A percentile compares a stretch with the other conserved stretches of the same genome.
These are phyloP conservation scores for Hirschfeldia incana DNA, from an alignment of 345 rosid species.

Conservation along the genomic window DNA sequence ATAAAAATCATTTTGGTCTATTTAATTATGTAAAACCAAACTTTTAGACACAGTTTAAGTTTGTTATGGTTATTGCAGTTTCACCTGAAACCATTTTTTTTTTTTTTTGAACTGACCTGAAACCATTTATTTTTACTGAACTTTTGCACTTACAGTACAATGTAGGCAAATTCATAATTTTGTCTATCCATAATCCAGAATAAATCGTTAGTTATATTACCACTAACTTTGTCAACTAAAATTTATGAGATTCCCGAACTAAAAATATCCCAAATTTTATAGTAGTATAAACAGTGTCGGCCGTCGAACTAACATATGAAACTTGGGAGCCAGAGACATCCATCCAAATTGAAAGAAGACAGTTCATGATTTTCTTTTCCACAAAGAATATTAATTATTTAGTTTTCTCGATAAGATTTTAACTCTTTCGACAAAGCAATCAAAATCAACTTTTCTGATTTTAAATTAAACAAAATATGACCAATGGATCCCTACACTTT, in stretches of 20 bases:
- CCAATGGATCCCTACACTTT: constrained; percentile 43
- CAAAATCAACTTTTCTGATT: constrained; percentile 33
- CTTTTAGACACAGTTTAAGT: neutral
- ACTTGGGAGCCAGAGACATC: constrained; percentile 20
- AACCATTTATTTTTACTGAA: neutral
- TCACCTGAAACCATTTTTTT: neutral
- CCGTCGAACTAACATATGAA: constrained; percentile 32
- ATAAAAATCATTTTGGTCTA: too few species aligned
- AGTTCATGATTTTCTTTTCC: constrained; percentile 19
- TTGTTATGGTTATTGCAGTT: neutral
- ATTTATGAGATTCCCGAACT: neutral
- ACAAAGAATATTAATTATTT: constrained; percentile 15
- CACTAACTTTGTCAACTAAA: neutral
- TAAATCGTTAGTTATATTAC: neutral
- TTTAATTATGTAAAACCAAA: neutral
- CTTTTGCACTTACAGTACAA: neutral
- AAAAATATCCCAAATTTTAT: neutral
- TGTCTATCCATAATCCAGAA: neutral
- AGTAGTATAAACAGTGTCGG: constrained; percentile 5
- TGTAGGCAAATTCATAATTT: neutral
- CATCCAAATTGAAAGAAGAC: constrained; percentile 30
- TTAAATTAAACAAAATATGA: neutral
- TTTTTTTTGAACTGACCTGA: neutral
- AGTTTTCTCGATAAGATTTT: constrained; percentile 30
- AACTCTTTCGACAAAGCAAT: constrained; percentile 39